These are phyloP conservation scores for Strigomonas culicis DNA, from an alignment of 208 protist species.

Conservation along the genomic window DNA sequence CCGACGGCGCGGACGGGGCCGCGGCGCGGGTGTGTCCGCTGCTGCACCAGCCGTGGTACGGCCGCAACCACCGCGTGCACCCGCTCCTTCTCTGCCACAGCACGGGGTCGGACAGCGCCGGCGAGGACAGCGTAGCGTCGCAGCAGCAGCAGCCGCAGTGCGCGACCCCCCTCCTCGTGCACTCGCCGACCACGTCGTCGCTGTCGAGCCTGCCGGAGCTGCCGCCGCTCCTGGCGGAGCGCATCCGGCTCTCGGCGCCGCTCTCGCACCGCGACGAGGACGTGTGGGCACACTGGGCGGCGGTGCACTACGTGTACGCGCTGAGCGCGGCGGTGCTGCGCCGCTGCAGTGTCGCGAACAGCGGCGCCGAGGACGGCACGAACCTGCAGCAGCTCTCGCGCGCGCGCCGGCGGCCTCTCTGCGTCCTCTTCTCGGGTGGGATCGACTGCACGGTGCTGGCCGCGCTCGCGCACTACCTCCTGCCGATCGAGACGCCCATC, in stretches of 20 bases:
- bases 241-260: slow-evolving; percentile 2
- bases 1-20: background rate
- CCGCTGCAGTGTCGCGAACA: slow-evolving; percentile 45
- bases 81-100: slow-evolving; percentile 32
- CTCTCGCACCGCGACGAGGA: slow-evolving; percentile 13
- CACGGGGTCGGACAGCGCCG: slow-evolving; percentile 18
- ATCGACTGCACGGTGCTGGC: slow-evolving; percentile 94
- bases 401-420: slow-evolving; percentile 56
- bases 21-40: slow-evolving; percentile 16
- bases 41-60: slow-evolving; percentile 49
- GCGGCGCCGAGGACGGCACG: slow-evolving; percentile 44
- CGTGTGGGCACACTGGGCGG: slow-evolving; percentile 40
- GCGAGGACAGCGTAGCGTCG: slow-evolving; percentile 24
- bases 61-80: slow-evolving; percentile 39
- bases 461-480: slow-evolving; percentile 80
- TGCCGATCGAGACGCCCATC: slow-evolving; percentile 80
- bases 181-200: no score
- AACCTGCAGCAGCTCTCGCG: slow-evolving; percentile 26
- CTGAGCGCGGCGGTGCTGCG: slow-evolving; percentile 65
- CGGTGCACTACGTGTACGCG: slow-evolving; percentile 58
- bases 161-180: no score
- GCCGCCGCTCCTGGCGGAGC: slow-evolving; percentile 12
- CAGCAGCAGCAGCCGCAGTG: background rate
- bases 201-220: slow-evolving; percentile 5
- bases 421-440: slow-evolving; percentile 92